Evolutionary conservation across 192 early-diverging fungal species (phyloP).

Genomic region (Cladochytrium replicatum): DNA sequence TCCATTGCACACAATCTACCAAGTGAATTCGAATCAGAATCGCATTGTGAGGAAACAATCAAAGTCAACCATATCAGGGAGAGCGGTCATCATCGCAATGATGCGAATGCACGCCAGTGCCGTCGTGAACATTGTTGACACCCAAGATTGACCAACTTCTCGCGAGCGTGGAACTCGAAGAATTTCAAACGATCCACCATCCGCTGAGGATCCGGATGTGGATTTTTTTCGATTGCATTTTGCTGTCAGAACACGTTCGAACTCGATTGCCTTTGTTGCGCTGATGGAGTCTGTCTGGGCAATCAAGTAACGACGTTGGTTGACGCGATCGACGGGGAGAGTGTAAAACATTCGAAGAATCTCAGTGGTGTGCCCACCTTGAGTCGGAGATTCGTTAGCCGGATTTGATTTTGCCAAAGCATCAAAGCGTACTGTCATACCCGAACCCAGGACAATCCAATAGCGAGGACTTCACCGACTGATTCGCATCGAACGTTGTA

Average conservation of each 20-base stretch:
- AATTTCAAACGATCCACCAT: slow-evolving; percentile 2
- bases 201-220: slow-evolving; percentile 33
- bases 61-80: slow-evolving; percentile 49
- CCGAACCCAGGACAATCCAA: no score
- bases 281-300: slow-evolving; percentile 56
- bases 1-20: slow-evolving; percentile 74
- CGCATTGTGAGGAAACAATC: background rate
- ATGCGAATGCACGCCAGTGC: slow-evolving; percentile 13
- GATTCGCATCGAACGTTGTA: no score
- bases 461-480: no score
- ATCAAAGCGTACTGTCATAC: no score
- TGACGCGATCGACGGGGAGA: slow-evolving; percentile 46
- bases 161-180: slow-evolving; percentile 59
- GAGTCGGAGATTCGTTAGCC: no score
- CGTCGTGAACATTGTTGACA: slow-evolving; percentile 45
- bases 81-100: slow-evolving; percentile 3
- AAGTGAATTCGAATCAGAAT: background rate
- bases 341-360: slow-evolving; percentile 66
- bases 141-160: slow-evolving; percentile 60
- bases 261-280: slow-evolving; percentile 36
- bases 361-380: slow-evolving; percentile 90
- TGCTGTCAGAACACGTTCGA: slow-evolving; percentile 25
- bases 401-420: no score
- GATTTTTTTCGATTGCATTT: no score
- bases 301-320: slow-evolving; percentile 62